Evolutionary conservation across 163 green algal genomes (phyloP).

Genomic region (Scenedesmus sp.): DNA sequence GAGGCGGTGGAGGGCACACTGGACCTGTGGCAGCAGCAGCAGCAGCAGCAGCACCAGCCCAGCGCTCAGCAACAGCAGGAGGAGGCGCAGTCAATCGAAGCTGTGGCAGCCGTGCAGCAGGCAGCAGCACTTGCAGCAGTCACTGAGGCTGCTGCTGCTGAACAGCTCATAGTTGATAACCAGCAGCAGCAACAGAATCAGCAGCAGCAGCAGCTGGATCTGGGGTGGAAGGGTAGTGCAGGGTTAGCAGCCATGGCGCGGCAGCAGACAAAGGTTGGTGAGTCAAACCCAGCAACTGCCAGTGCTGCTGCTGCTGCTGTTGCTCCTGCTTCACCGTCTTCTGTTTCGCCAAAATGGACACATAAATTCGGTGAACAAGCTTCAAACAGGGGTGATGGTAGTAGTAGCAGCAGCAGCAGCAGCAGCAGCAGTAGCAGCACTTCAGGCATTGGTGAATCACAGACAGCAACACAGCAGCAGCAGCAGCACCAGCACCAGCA

Average conservation of each 20-base stretch:
- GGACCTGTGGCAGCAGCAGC: slow-evolving; percentile 19
- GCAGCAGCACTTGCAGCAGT: slow-evolving; percentile 14
- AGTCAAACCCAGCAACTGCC: background rate
- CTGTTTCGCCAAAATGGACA: background rate
- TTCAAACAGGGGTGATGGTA: background rate
- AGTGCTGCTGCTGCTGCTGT: background rate
- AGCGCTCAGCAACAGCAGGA: background rate
- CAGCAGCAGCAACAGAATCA: slow-evolving; percentile 27
- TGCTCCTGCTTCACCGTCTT: too few species aligned
- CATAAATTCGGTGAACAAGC: too few species aligned
- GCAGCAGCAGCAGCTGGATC: background rate
- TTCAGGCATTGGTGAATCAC: background rate
- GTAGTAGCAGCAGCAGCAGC: slow-evolving; percentile 36
- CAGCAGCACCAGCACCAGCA: background rate
- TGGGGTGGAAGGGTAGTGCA: background rate
- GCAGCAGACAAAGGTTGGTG: background rate
- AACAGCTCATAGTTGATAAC: background rate
- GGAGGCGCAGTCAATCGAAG: background rate
- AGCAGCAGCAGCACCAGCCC: background rate
- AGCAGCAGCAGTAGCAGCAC: slow-evolving; percentile 14
- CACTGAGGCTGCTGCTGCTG: background rate
- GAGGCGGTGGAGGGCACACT: slow-evolving; percentile 35
- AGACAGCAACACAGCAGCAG: slow-evolving; percentile 33
- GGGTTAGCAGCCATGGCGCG: background rate
- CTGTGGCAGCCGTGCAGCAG: slow-evolving; percentile 28